Base-by-base conservation (phyloP, 345 rosid species). In the Aegle marmelos region DNA sequence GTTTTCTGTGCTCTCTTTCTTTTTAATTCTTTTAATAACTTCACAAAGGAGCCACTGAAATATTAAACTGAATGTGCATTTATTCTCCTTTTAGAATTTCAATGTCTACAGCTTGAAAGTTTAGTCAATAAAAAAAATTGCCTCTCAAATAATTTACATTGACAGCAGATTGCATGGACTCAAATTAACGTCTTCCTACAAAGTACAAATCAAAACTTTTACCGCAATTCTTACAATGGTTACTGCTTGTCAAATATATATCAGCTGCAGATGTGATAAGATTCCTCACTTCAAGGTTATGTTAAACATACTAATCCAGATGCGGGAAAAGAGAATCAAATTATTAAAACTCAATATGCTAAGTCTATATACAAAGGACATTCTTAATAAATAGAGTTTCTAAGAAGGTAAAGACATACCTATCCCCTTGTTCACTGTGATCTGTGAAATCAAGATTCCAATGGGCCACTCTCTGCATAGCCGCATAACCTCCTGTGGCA, bases 401-500 rank as follows among this genome's bases (percentile, higher is more conserved):
- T 33, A 14, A 63, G 54, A 34, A 60, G 39, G 36, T 17, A 16
- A 31, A 11, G 19, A 41, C 21, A 56, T 30, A 80, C 81, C 86
- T 70, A 60, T 81, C 86, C 13, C 86, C 88, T 78, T 83, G 88
- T 76, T 83, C 85, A 6, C 86, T 83, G 75, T 83, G 83, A 75
- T 83, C 80, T 0, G 83, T 77, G 63, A 83, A 86, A 78, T 86
- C 88, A 16, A 83, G 80, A 77, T 86, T 83, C 88, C 86, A 86
- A 39, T 83, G 85, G 6, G 73, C 39, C 70, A 83, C 88, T 79
- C 88, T 73, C 70, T 83, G 88, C 83, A 86, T 83, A 45, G 86
- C 86, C 1, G 88, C 88, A 70, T 86, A 86, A n/a, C 88, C 88
- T 73, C 88, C 85, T 0, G 86, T 81, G 54, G 88, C 86, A 73